Conservation (phyloP, 1,284 basidiomycete genomes). For the Fomes fomentarius region DNA sequence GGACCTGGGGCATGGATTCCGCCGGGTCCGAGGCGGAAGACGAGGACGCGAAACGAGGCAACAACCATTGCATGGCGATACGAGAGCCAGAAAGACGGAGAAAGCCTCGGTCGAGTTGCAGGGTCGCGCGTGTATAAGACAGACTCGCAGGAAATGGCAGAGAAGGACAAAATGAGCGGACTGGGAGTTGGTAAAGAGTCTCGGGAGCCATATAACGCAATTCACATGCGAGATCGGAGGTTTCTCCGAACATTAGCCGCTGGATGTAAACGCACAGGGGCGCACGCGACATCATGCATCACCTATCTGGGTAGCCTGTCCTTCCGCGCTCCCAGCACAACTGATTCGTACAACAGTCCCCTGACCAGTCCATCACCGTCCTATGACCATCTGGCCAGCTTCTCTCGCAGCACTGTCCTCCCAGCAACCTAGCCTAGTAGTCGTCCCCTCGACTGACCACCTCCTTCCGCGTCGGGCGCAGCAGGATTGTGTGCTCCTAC, state of each 20-base stretch:
- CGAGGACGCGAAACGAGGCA: constrained; percentile 27
- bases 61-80: constrained; percentile 33
- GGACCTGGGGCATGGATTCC: constrained; percentile 14
- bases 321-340: constrained; percentile 7
- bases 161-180: constrained; percentile 18
- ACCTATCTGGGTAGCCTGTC: constrained; percentile 8
- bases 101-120: not conserved
- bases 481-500: constrained; percentile 91
- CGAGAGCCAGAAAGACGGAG: not conserved
- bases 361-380: constrained; percentile 8
- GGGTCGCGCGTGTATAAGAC: constrained; percentile 5
- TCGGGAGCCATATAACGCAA: constrained; percentile 10
- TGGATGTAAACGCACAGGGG: not conserved
- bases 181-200: constrained; percentile 12
- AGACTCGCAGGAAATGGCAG: constrained; percentile 6
- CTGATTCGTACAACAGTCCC: constrained; percentile 7
- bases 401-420: not conserved
- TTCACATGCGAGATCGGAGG: constrained; percentile 19
- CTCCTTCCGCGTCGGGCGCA: constrained; percentile 88
- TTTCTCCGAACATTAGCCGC: constrained; percentile 17
- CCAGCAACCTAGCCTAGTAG: constrained; percentile 47
- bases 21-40: constrained; percentile 13
- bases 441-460: constrained; percentile 94
- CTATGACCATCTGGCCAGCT: constrained; percentile 1
- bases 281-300: constrained; percentile 14